phyloP scores from a whole-genome alignment of 345 rosid species.

The Brassica rapa region DNA sequence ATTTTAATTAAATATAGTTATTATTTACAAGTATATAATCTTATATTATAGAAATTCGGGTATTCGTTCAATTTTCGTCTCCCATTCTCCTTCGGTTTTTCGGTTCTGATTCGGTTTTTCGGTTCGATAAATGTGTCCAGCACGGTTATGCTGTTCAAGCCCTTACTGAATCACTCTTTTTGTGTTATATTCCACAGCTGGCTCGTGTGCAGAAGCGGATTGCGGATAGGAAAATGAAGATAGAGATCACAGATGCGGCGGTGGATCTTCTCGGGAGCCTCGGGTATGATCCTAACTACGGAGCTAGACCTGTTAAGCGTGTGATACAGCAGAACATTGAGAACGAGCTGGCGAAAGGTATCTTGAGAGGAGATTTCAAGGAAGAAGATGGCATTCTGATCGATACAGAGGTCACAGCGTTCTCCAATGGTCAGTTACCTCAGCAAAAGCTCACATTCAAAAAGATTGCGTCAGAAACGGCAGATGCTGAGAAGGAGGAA shows the following conservation, averaged over 20 bases:
- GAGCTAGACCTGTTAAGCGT: conserved; percentile 96
- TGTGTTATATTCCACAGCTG: conserved; percentile 44
- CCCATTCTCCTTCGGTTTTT: no score
- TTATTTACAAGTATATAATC: no score
- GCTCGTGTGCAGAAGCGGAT: conserved; percentile 89
- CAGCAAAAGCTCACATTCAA: conserved; percentile 81
- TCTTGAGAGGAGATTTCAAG: conserved; percentile 83
- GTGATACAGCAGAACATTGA: conserved; percentile 94
- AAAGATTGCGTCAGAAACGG: conserved; percentile 41
- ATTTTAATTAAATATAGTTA: no score
- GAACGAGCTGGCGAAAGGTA: conserved; percentile 96
- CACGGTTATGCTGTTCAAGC: conserved; percentile 46
- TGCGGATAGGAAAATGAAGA: conserved; percentile 83
- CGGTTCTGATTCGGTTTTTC: no score
- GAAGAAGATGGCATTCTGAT: conserved; percentile 70
- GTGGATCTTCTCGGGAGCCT: conserved; percentile 79
- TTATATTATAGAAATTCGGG: no score
- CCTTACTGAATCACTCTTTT: no score
- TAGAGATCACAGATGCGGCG: conserved; percentile 70
- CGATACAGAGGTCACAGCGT: conserved; percentile 75
- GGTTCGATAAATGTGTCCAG: not conserved
- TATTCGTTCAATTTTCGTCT: no score
- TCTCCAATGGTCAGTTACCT: conserved; percentile 76
- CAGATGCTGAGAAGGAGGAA: conserved; percentile 42
- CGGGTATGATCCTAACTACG: conserved; percentile 73